These are phyloP conservation scores for Saturnispora besseyi DNA, from an alignment of 805 yeast species.

Conservation along the genomic window DNA sequence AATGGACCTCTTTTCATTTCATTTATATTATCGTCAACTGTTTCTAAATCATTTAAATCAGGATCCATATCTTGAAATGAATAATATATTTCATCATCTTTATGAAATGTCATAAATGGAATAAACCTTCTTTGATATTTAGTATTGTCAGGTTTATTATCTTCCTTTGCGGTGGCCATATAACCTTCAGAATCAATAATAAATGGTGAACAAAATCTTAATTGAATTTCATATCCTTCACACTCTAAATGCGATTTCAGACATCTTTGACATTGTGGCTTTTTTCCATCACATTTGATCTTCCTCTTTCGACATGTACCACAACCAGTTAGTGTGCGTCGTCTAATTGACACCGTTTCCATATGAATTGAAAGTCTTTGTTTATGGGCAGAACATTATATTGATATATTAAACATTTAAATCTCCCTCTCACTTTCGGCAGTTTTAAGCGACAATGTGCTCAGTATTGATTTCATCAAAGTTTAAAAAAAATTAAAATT, in stretches of 20 bases:
- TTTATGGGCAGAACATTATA: neutral
- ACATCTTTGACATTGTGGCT: slow-evolving; percentile 41
- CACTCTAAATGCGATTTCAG: slow-evolving; percentile 36
- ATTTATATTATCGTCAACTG: slow-evolving; percentile 13
- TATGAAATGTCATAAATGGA: slow-evolving; percentile 35
- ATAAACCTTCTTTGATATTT: slow-evolving; percentile 33
- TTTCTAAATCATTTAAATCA: slow-evolving; percentile 25
- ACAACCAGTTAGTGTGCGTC: slow-evolving; percentile 40
- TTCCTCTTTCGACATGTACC: slow-evolving; percentile 47
- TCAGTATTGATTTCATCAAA: neutral
- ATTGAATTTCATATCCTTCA: slow-evolving; percentile 40
- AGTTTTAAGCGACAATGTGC: slow-evolving; percentile 9
- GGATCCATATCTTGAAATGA: slow-evolving; percentile 33
- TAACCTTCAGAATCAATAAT: slow-evolving; percentile 24
- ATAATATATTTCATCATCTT: slow-evolving; percentile 24
- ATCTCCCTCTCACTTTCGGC: neutral
- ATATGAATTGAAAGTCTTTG: neutral
- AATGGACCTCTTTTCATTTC: slow-evolving; percentile 28
- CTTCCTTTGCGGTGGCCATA: slow-evolving; percentile 11
- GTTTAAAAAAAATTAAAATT: neutral
- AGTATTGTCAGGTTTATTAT: slow-evolving; percentile 6
- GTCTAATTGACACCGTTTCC: slow-evolving; percentile 7
- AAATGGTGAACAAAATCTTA: slow-evolving; percentile 38
- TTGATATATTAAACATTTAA: neutral
- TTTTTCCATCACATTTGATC: slow-evolving; percentile 34